Base-by-base conservation (phyloP, 108 stramenopile genomes). In the Cyclostephanos invisitatus region DNA sequence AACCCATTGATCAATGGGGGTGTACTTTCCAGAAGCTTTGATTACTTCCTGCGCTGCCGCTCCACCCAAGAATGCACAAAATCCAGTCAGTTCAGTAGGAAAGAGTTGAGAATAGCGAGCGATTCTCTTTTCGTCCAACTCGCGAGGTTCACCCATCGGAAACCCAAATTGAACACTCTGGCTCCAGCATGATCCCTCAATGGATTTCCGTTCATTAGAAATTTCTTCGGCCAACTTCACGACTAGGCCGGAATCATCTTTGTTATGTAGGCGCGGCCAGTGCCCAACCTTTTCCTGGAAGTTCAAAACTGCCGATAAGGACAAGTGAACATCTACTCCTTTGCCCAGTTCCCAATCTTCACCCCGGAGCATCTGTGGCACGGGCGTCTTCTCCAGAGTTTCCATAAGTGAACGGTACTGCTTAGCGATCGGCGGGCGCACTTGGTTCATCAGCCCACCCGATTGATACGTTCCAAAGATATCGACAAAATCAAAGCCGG, bases 21-120 rank as follows among this genome's bases (percentile, higher is more conserved):
- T 89, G 81, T 84, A 95, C 72, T 94, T 94, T 14, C 94, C 94
- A 14, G 88, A 86, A 20, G 81, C 71, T 75, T 95, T 95, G 60
- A 95, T 91, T 5, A 94, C 90, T 66, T 95, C 94, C 76, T 95
- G 94, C 5, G 94, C 94, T 35, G 87, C 88, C 0, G 92, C 90
- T 37, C 94, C 94, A 18, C 94, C 94, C 53, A 92, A 77, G 74
- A 91, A 93, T 8, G 89, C 88, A 46, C 86, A 82, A 59, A 93
- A 72, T 7, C 91, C 89, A 65, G 90, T 86, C 42, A 89, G 63
- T 58, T 89, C 86, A 4, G 80, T 81, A 0, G 63, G 67, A 67
- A 88, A 87, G 46, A 83, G 75, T 36, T 75, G 73, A 20, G 91
- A 87, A 67, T 86, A 84, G 37, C 70, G 72, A 22, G 50, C 49